Percentiles rank a stretch among this genome's conserved stretches.
phyloP scores from a whole-genome alignment of 192 early-diverging fungal species.

The Jimgerdemannia flammicorona region DNA sequence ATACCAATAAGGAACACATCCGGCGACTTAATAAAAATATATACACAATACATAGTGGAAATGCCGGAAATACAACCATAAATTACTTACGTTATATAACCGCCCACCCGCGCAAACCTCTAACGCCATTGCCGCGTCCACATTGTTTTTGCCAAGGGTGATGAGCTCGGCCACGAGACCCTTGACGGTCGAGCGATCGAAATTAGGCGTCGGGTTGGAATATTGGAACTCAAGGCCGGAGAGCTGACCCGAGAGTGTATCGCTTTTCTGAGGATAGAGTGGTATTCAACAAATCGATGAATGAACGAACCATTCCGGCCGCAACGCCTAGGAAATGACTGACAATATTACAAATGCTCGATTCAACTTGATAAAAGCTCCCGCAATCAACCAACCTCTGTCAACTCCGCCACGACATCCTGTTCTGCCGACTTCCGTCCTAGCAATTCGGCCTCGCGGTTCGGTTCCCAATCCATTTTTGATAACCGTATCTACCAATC shows the following conservation, averaged over 20 bases:
- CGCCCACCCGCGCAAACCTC: conserved; percentile 94
- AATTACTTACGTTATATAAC: conserved; percentile 74
- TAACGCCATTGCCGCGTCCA: conserved; percentile 70
- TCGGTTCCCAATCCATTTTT: conserved; percentile 38
- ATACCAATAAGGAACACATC: background rate
- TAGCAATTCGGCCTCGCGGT: conserved; percentile 32
- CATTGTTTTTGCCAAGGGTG: conserved; percentile 63
- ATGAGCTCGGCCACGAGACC: conserved; percentile 93
- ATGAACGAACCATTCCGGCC: background rate
- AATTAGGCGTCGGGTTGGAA: conserved; percentile 76
- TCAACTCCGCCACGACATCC: conserved; percentile 22
- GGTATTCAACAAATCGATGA: background rate
- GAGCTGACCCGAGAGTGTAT: conserved; percentile 46
- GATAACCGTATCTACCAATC: conserved; percentile 5
- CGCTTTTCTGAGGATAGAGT: conserved; percentile 36
- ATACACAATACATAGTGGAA: no score
- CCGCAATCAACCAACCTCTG: conserved; percentile 24
- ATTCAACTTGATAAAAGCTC: background rate
- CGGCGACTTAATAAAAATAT: conserved; percentile 19
- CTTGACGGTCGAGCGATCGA: conserved; percentile 86
- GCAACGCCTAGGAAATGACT: no score
- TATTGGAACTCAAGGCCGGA: conserved; percentile 78
- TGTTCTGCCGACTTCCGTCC: conserved; percentile 25
- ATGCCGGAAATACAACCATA: conserved; percentile 3
- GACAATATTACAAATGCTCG: no score